Evolutionary conservation across 495 filamentous ascomycete species (phyloP).

Genomic region (Talaromyces proteolyticus): DNA sequence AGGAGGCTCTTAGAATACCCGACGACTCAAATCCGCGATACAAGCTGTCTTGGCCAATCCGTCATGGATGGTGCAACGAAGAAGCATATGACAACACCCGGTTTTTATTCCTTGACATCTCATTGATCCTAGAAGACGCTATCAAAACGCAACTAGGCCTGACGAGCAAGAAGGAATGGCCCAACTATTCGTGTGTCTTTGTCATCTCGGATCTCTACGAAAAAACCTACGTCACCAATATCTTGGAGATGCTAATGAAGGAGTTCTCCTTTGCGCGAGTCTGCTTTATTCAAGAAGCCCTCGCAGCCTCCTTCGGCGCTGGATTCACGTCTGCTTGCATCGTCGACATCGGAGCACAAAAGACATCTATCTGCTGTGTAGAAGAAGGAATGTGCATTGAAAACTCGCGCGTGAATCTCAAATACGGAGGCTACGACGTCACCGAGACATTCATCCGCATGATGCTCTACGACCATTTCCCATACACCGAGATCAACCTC

Average conservation of each 20-base stretch:
- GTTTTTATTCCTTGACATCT: conserved; percentile 77
- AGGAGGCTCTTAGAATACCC: conserved; percentile 76
- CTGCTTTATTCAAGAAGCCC: conserved; percentile 91
- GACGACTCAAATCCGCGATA: conserved; percentile 87
- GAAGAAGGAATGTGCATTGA: conserved; percentile 94
- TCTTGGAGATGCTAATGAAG: conserved; percentile 77
- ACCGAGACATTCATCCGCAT: conserved; percentile 94
- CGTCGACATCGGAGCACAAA: conserved; percentile 94
- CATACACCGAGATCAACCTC: conserved; percentile 89
- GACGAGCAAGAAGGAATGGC: conserved; percentile 71
- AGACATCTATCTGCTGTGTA: conserved; percentile 95
- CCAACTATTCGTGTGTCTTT: conserved; percentile 87
- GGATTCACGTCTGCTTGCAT: conserved; percentile 90
- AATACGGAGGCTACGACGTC: conserved; percentile 87
- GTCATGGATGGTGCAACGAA: conserved; percentile 84
- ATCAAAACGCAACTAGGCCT: conserved; percentile 78
- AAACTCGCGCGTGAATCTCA: conserved; percentile 87
- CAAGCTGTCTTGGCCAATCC: conserved; percentile 87
- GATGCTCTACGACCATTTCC: conserved; percentile 93
- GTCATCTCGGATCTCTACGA: conserved; percentile 96
- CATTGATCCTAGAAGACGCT: conserved; percentile 77
- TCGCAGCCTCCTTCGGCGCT: conserved; percentile 93
- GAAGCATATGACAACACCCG: conserved; percentile 73
- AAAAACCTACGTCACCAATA: conserved; percentile 77
- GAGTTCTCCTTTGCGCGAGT: conserved; percentile 83